A percentile compares a stretch with the other conserved stretches of the same genome.
phyloP scores from a whole-genome alignment of 1,139 yeast species.

The Suhomyces panamericanus region DNA sequence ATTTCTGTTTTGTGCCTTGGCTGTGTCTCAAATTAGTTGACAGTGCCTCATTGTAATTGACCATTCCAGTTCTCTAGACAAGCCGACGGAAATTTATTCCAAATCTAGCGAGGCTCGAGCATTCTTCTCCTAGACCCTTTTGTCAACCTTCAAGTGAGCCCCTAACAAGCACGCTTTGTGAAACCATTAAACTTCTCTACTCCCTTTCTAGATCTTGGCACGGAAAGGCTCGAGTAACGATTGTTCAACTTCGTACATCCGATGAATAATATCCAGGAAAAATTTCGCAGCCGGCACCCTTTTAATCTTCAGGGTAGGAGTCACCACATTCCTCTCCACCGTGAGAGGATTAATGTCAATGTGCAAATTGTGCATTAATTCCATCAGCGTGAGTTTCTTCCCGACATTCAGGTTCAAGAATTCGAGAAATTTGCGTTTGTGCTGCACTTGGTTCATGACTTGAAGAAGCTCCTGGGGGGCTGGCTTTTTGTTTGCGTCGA shows the following conservation, averaged over 20 bases:
- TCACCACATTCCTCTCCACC: conserved; percentile 38
- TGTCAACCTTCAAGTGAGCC: too few species aligned
- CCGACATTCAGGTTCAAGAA: conserved; percentile 30
- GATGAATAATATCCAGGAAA: conserved; percentile 21
- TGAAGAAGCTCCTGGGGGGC: conserved; percentile 24
- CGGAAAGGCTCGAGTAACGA: conserved; percentile 11
- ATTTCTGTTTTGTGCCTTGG: too few species aligned
- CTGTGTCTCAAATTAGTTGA: too few species aligned
- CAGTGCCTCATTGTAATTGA: too few species aligned
- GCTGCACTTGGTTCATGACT: conserved; percentile 27
- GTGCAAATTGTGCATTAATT: conserved; percentile 37
- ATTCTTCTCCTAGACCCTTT: too few species aligned
- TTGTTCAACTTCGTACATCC: conserved; percentile 19
- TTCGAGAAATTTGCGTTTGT: conserved; percentile 27
- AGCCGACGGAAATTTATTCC: too few species aligned
- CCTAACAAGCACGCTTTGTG: too few species aligned
- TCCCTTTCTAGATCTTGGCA: conserved; percentile 1
- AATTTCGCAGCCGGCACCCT: conserved; percentile 39
- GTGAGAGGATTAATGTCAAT: conserved; percentile 42
- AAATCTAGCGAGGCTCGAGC: too few species aligned
- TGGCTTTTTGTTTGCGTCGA: conserved; percentile 8
- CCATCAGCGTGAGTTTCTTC: conserved; percentile 34
- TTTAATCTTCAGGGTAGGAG: conserved; percentile 45
- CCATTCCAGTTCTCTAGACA: too few species aligned
- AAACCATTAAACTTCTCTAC: too few species aligned